A percentile compares a stretch with the other conserved stretches of the same genome.
These are phyloP conservation scores for Tetraselmis chui DNA, from an alignment of 139 green algal species.

Conservation along the genomic window DNA sequence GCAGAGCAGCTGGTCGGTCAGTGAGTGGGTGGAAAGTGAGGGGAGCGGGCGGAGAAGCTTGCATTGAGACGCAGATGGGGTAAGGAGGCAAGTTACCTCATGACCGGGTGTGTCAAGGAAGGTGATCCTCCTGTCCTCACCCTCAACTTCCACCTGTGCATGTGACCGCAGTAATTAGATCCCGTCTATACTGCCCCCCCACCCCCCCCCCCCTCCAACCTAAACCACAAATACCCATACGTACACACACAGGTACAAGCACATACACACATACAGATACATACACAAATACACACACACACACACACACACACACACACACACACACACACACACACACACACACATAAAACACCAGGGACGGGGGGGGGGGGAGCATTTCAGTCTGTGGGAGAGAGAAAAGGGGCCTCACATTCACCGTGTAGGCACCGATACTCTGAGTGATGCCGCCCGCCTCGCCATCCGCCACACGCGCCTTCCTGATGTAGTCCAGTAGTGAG, in stretches of 20 bases:
- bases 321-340: no score
- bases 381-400: neutral
- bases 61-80: neutral
- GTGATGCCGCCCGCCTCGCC: constrained; percentile 98
- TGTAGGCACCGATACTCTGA: constrained; percentile 96
- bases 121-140: constrained; percentile 54
- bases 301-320: no score
- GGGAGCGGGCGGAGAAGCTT: neutral
- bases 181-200: no score
- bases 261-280: no score
- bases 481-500: constrained; percentile 83
- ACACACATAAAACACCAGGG: neutral
- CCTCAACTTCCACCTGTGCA: constrained; percentile 47
- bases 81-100: constrained; percentile 40
- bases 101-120: constrained; percentile 97
- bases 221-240: no score
- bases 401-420: constrained; percentile 38
- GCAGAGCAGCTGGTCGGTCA: neutral
- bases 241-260: no score
- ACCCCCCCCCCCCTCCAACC: no score
- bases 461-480: constrained; percentile 76
- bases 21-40: neutral
- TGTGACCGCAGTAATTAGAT: no score
- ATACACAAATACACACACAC: no score
- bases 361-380: neutral